A percentile compares a stretch with the other conserved stretches of the same genome.
These are phyloP conservation scores for Podospora fimiseda DNA, from an alignment of 495 filamentous ascomycete genomes.

Conservation along the genomic window DNA sequence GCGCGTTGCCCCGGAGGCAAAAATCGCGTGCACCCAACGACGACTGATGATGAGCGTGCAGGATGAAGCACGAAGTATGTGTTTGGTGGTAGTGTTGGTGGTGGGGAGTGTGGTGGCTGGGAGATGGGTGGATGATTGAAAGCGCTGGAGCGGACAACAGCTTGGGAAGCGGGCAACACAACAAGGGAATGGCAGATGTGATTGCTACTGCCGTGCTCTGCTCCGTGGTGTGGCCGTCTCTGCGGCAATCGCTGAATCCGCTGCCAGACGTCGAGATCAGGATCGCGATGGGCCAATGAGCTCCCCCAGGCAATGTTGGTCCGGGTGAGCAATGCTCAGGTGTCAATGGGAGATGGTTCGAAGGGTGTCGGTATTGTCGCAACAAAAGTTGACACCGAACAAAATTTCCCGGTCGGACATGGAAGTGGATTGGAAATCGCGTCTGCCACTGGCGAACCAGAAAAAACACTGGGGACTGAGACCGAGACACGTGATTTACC, in stretches of 20 bases:
- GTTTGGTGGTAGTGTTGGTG: not conserved
- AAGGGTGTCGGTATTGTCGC: constrained; percentile 21
- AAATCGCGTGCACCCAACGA: too few species aligned
- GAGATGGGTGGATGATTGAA: not conserved
- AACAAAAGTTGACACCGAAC: constrained; percentile 24
- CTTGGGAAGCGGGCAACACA: not conserved
- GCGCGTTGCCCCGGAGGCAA: too few species aligned
- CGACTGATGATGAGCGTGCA: not conserved
- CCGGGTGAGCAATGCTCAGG: constrained; percentile 17
- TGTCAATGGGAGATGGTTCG: constrained; percentile 29
- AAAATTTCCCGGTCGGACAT: constrained; percentile 15
- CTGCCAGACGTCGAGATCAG: not conserved
- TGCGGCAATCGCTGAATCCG: too few species aligned
- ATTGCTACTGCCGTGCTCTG: not conserved
- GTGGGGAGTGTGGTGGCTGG: constrained; percentile 15
- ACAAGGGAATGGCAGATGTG: not conserved
- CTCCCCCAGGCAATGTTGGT: not conserved
- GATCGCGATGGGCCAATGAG: not conserved
- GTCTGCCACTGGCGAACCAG: constrained; percentile 14
- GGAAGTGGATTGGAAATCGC: constrained; percentile 10
- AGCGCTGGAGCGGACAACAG: not conserved
- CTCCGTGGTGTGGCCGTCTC: not conserved
- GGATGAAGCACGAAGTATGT: not conserved
- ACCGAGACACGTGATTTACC: constrained; percentile 29
- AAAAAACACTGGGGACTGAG: constrained; percentile 6